A percentile compares a stretch with the other conserved stretches of the same genome.
phyloP scores from a whole-genome alignment of 768 basidiomycete genomes.

The Albatrellus ellisii region DNA sequence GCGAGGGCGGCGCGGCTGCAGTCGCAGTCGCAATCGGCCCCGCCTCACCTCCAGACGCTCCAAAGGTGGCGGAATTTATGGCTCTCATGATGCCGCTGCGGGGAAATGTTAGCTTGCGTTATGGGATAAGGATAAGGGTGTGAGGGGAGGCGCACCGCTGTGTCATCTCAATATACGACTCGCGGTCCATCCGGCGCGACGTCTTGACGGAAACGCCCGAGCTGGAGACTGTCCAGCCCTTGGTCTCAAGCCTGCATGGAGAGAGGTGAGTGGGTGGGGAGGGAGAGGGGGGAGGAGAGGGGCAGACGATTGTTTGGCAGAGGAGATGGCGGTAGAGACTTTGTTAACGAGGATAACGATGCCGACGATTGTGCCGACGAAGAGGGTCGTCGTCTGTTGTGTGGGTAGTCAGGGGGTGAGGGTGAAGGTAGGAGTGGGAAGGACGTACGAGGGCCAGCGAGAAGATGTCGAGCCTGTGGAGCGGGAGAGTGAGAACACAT shows the following conservation, averaged over 20 bases:
- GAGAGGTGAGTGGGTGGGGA: neutral
- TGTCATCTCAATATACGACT: slow-evolving; percentile 60
- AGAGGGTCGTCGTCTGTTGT: slow-evolving; percentile 33
- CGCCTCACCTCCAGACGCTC: too few species aligned
- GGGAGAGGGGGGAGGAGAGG: neutral
- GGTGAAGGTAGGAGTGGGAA: neutral
- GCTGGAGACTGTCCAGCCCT: slow-evolving; percentile 44
- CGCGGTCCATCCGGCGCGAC: slow-evolving; percentile 39
- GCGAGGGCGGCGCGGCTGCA: too few species aligned
- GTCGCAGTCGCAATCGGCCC: too few species aligned
- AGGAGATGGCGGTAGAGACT: slow-evolving; percentile 29
- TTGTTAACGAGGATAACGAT: slow-evolving; percentile 24
- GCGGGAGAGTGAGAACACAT: neutral
- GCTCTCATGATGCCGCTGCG: too few species aligned
- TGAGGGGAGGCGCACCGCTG: slow-evolving; percentile 36
- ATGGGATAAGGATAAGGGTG: too few species aligned
- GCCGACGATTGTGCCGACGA: slow-evolving; percentile 33
- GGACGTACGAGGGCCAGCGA: slow-evolving; percentile 26
- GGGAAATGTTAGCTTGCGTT: too few species aligned
- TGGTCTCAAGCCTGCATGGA: slow-evolving; percentile 34
- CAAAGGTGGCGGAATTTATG: too few species aligned
- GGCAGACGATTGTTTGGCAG: slow-evolving; percentile 44
- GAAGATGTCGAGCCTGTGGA: slow-evolving; percentile 28
- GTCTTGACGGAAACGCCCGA: slow-evolving; percentile 58
- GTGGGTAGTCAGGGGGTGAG: neutral